These are phyloP conservation scores for Pyrrhoderma lamaoense DNA, from an alignment of 1,284 basidiomycete genomes.

Conservation along the genomic window DNA sequence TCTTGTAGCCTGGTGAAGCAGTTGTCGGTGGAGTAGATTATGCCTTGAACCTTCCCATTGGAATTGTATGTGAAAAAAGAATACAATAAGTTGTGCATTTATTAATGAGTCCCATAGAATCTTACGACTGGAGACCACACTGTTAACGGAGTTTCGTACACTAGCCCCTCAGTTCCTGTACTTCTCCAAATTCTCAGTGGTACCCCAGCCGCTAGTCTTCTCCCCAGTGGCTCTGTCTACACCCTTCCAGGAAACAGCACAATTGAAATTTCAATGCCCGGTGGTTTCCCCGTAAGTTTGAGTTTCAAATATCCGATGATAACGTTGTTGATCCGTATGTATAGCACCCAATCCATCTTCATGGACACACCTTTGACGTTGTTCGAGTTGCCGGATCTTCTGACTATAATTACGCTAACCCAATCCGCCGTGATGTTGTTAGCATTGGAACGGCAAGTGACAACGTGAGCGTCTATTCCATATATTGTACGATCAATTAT, in stretches of 20 bases:
- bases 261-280: conserved; percentile 31
- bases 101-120: background rate
- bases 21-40: conserved; percentile 31
- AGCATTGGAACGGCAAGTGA: conserved; percentile 23
- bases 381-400: conserved; percentile 25
- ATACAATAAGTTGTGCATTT: background rate
- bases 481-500: too few relatives aligned
- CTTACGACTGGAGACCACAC: conserved; percentile 22
- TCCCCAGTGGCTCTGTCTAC: conserved; percentile 29
- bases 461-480: too few relatives aligned
- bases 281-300: conserved; percentile 24
- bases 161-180: conserved; percentile 27
- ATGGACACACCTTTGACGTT: conserved; percentile 37
- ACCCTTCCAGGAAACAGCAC: conserved; percentile 26
- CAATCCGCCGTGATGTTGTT: conserved; percentile 33
- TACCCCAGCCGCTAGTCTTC: conserved; percentile 24
- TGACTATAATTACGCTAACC: conserved; percentile 31
- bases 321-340: background rate
- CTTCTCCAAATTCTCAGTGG: conserved; percentile 34
- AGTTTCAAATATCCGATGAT: too few relatives aligned
- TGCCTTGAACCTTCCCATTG: conserved; percentile 28
- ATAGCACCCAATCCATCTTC: conserved; percentile 36
- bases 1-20: conserved; percentile 26
- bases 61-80: conserved; percentile 21
- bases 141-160: conserved; percentile 26